Conservation (phyloP, 2,329 filamentous ascomycete genomes). For the Stylonectria norvegica region DNA sequence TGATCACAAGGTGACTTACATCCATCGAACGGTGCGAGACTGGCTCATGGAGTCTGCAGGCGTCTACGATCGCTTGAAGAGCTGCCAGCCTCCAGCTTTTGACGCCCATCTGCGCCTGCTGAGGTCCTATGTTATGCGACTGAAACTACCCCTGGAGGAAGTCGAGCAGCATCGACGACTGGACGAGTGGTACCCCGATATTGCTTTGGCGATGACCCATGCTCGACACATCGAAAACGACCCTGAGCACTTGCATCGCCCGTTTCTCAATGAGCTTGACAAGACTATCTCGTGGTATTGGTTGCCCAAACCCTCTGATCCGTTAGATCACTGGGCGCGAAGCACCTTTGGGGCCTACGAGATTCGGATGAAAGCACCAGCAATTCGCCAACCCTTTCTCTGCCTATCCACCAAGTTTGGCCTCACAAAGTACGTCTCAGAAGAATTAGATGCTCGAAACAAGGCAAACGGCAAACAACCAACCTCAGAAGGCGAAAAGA, state of each 20-base stretch:
- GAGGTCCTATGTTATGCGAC: conserved; percentile 32
- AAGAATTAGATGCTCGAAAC: conserved; percentile 20
- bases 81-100: conserved; percentile 12
- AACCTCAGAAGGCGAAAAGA: background rate
- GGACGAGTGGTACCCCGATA: conserved; percentile 39
- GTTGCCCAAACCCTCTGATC: conserved; percentile 22
- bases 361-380: conserved; percentile 27
- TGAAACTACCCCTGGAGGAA: conserved; percentile 33
- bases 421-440: conserved; percentile 25
- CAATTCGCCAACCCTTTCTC: conserved; percentile 30
- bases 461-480: background rate
- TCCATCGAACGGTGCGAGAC: conserved; percentile 35
- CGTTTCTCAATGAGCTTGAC: conserved; percentile 25
- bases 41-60: conserved; percentile 27
- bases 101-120: conserved; percentile 32
- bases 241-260: conserved; percentile 6
- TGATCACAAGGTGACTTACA: conserved; percentile 29
- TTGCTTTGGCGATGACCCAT: conserved; percentile 36
- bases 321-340: conserved; percentile 34
- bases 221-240: conserved; percentile 28
- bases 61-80: conserved; percentile 18
- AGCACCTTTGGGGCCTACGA: conserved; percentile 32
- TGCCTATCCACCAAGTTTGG: conserved; percentile 34
- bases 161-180: conserved; percentile 36
- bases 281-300: conserved; percentile 31